phyloP scores from a whole-genome alignment of 2,329 filamentous ascomycete genomes.

The Calonectria henricotiae region DNA sequence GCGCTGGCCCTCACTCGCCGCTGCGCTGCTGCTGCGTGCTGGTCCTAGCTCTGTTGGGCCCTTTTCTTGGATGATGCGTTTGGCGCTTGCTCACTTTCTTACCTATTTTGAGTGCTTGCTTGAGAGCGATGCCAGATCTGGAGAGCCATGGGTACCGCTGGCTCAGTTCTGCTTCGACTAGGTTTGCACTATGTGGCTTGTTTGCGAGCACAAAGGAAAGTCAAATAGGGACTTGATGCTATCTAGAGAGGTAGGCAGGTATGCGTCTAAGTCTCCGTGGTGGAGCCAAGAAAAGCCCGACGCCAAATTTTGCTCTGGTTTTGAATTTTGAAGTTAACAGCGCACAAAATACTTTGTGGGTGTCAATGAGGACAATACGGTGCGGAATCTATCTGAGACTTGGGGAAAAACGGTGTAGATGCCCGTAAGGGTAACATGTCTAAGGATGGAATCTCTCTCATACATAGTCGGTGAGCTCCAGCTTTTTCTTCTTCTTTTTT shows the following conservation, averaged over 20 bases:
- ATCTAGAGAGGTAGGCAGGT: neutral
- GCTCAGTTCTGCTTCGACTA: slow-evolving; percentile 1
- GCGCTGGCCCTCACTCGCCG: slow-evolving; percentile 4
- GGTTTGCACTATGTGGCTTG: slow-evolving; percentile 10
- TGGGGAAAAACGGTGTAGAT: slow-evolving; percentile 16
- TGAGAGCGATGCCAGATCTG: slow-evolving; percentile 22
- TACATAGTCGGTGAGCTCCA: slow-evolving; percentile 27
- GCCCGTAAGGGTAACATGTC: slow-evolving; percentile 8
- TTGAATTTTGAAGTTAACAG: slow-evolving; percentile 17
- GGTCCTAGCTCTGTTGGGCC: slow-evolving; percentile 19
- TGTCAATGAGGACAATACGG: neutral
- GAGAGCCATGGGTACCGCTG: neutral
- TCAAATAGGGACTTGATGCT: neutral
- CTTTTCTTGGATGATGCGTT: neutral
- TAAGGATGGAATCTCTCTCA: slow-evolving; percentile 19
- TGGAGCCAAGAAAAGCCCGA: slow-evolving; percentile 9
- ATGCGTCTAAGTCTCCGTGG: slow-evolving; percentile 19
- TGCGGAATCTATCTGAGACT: slow-evolving; percentile 9
- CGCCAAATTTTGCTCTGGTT: slow-evolving; percentile 12
- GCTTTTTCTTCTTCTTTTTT: slow-evolving; percentile 20
- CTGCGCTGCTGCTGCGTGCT: slow-evolving; percentile 1
- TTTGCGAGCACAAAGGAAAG: neutral
- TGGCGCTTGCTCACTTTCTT: slow-evolving; percentile 13
- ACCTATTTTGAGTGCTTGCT: slow-evolving; percentile 19
- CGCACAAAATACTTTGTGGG: slow-evolving; percentile 2